Percentiles rank a stretch among this genome's conserved stretches.
Conservation (phyloP, 2,329 filamentous ascomycete genomes). For the Talaromyces sp. region DNA sequence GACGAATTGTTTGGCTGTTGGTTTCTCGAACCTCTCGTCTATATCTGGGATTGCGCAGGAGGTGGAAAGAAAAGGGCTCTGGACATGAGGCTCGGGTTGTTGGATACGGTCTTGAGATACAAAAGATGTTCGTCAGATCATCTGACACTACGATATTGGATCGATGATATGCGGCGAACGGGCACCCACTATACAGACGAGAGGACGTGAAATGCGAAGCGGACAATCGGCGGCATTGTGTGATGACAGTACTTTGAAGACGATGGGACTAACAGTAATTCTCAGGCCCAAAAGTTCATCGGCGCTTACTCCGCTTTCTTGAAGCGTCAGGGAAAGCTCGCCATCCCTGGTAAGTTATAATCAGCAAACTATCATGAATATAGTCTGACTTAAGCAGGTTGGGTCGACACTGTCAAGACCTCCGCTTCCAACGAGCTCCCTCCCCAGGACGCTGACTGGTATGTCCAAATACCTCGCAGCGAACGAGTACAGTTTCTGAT, state of each 20-base stretch:
- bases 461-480: slow-evolving; percentile 41
- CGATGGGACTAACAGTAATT: slow-evolving; percentile 20
- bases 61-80: neutral
- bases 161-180: slow-evolving; percentile 14
- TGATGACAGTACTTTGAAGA: neutral
- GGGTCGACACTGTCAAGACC: slow-evolving; percentile 99
- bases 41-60: slow-evolving; percentile 4
- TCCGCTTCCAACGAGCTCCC: slow-evolving; percentile 94
- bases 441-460: slow-evolving; percentile 98
- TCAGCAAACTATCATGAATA: too few species aligned
- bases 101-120: neutral
- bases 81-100: neutral
- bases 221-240: neutral
- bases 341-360: slow-evolving; percentile 60
- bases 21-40: neutral
- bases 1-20: neutral
- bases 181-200: slow-evolving; percentile 15
- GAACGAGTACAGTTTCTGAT: neutral
- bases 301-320: slow-evolving; percentile 64
- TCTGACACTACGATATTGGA: neutral
- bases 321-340: slow-evolving; percentile 69
- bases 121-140: neutral
- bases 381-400: slow-evolving; percentile 56
- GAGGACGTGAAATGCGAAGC: neutral
- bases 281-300: slow-evolving; percentile 66